A percentile compares a stretch with the other conserved stretches of the same genome.
Conservation (phyloP, 73 alveolate genomes). For the Paramecium biaurelia region DNA sequence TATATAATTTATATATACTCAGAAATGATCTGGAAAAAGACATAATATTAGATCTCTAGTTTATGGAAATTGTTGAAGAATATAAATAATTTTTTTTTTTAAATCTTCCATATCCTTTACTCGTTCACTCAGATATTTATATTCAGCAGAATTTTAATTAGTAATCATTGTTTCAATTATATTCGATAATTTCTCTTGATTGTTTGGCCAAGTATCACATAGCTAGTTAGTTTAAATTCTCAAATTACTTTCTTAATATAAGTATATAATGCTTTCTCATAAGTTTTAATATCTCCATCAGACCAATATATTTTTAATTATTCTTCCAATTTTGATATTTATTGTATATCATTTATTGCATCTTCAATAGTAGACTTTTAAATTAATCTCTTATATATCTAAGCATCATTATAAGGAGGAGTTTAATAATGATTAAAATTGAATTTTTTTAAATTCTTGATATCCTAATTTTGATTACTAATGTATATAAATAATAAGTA, state of each 20-base stretch:
- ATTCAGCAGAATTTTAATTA: neutral
- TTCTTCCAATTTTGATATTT: slow-evolving; percentile 22
- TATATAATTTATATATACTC: neutral
- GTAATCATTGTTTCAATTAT: neutral
- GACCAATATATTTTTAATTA: neutral
- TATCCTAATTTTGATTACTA: neutral
- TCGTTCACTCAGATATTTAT: neutral
- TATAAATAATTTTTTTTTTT: neutral
- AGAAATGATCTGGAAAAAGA: slow-evolving; percentile 7
- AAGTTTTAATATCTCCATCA: neutral
- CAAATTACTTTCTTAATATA: slow-evolving; percentile 11
- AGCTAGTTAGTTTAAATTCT: neutral
- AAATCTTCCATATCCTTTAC: neutral
- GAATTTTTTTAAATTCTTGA: neutral
- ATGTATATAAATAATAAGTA: neutral
- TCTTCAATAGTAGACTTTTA: neutral
- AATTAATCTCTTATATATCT: neutral
- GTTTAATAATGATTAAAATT: neutral
- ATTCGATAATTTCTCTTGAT: neutral
- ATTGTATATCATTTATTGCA: neutral
- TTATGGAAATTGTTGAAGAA: neutral
- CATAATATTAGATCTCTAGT: neutral
- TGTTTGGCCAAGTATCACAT: slow-evolving; percentile 26
- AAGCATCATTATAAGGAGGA: neutral
- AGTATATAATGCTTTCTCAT: neutral